Evolutionary conservation across 1,139 yeast species (phyloP).

Genomic region (Wickerhamomyces sp.): DNA sequence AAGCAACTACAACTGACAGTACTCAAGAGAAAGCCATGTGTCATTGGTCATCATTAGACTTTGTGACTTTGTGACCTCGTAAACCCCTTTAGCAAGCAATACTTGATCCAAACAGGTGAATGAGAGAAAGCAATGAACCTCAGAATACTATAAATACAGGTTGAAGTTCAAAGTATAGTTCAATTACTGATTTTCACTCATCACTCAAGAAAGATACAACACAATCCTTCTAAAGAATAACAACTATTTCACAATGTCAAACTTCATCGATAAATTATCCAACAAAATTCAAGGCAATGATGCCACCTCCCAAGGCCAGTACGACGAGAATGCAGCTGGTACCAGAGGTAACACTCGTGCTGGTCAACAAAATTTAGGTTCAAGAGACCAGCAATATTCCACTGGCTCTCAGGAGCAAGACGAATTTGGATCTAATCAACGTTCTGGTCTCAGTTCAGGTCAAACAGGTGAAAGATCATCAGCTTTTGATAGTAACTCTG

Average conservation of each 20-base stretch:
- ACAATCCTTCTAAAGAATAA: too few species aligned
- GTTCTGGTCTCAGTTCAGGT: neutral
- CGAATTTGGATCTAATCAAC: neutral
- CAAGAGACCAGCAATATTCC: constrained; percentile 15
- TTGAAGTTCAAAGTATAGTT: too few species aligned
- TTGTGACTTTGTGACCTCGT: too few species aligned
- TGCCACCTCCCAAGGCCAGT: constrained; percentile 1
- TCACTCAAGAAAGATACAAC: too few species aligned
- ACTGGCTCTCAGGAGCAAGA: constrained; percentile 5
- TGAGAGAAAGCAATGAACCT: too few species aligned
- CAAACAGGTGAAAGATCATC: neutral
- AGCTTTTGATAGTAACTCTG: neutral
- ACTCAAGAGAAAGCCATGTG: too few species aligned
- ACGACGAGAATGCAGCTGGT: constrained; percentile 1
- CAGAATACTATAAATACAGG: too few species aligned
- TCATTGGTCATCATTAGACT: too few species aligned
- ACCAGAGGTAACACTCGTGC: constrained; percentile 8
- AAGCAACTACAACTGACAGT: neutral
- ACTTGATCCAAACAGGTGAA: neutral
- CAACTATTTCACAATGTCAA: constrained; percentile 14
- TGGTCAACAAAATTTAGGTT: constrained; percentile 17
- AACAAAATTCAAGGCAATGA: constrained; percentile 18
- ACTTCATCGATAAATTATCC: constrained; percentile 22
- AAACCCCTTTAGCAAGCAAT: neutral
- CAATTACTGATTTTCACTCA: neutral